Evolutionary conservation across 2,329 filamentous ascomycete genomes (phyloP), one percentile per base, ranked within the genome.

Genomic region (Aspergillus fructus): DNA sequence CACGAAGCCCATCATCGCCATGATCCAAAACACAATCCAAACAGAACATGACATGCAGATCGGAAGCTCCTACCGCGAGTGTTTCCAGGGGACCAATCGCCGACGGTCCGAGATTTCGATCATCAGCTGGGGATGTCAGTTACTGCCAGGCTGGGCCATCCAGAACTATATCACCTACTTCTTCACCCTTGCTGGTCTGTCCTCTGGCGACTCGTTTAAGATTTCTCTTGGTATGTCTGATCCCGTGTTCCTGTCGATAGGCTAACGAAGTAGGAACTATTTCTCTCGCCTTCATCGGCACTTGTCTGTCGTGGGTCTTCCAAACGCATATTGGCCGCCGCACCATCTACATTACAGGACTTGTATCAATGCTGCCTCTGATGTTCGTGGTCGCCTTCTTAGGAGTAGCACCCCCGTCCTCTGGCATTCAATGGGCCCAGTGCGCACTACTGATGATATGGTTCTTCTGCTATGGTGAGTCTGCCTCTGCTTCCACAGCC

Each of bases 281-380:
- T 23, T 45, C 79, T 41, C 85, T 89, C 67, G 80, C 78, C 6
- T 76, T 81, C 42, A 66, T 82, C 13, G 82, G 82, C 5, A 83
- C 79, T 0, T 68, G 78, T 2, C 69, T 73, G 1, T 82, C 81
- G 5, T 85, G 81, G 82, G 69, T 73, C 11, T 53, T 75, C 11
- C 73, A 78, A 68, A 54, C 59, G 2, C 62, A 64, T 23, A 61
- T 74, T 13, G 77, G 77, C 9, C 74, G 77, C 6, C 73, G 76
- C 9, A 72, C 69, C 1, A 60, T 79, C 2, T 78, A 76, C 54
- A 53, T 78, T 7, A 66, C 51, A 6, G 71, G 67, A 0, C 47
- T 71, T 4, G 49, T 46, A 7, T 33, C 60, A 12, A 60, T 73
- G 33, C 56, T 55, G 13, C 49, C 61, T 39, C 45, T 70, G 5